phyloP scores from a whole-genome alignment of 805 yeast species.

The Sugiyamaella mastotermitis region DNA sequence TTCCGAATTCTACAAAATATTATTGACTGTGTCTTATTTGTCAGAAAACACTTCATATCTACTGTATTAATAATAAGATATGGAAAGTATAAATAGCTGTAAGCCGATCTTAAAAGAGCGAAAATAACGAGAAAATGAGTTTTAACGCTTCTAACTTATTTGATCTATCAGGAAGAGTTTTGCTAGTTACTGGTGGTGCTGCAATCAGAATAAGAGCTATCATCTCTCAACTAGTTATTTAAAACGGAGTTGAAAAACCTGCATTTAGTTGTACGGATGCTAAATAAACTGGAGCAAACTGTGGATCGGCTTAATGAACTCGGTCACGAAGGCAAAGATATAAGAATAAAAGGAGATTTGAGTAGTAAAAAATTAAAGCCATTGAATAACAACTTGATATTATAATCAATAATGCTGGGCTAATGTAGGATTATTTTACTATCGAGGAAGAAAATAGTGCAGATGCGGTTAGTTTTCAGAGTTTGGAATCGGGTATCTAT shows the following conservation, averaged over 20 bases:
- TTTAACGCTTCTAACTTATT: slow-evolving; percentile 36
- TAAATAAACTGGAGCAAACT: slow-evolving; percentile 45
- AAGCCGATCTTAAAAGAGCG: too few species aligned
- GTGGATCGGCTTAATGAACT: slow-evolving; percentile 20
- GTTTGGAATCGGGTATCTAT: too few species aligned
- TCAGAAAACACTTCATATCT: too few species aligned
- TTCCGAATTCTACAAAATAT: too few species aligned
- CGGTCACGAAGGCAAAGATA: slow-evolving; percentile 12
- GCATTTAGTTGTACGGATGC: slow-evolving; percentile 53
- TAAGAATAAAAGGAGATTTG: slow-evolving; percentile 12
- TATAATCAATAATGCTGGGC: background rate
- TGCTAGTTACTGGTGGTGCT: slow-evolving; percentile 70
- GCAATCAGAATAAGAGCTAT: slow-evolving; percentile 70
- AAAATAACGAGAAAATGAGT: too few species aligned
- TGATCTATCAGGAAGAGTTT: slow-evolving; percentile 63
- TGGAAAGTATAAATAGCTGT: too few species aligned
- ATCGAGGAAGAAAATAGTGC: too few species aligned
- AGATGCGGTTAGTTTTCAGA: too few species aligned
- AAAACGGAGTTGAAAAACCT: slow-evolving; percentile 63
- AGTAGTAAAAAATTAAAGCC: slow-evolving; percentile 8
- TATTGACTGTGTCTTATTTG: too few species aligned
- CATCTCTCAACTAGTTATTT: slow-evolving; percentile 62
- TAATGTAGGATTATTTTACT: too few species aligned
- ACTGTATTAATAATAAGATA: too few species aligned
- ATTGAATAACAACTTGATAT: slow-evolving; percentile 4